Conservation (phyloP, 768 basidiomycete genomes). For the Rickenella mellea region DNA sequence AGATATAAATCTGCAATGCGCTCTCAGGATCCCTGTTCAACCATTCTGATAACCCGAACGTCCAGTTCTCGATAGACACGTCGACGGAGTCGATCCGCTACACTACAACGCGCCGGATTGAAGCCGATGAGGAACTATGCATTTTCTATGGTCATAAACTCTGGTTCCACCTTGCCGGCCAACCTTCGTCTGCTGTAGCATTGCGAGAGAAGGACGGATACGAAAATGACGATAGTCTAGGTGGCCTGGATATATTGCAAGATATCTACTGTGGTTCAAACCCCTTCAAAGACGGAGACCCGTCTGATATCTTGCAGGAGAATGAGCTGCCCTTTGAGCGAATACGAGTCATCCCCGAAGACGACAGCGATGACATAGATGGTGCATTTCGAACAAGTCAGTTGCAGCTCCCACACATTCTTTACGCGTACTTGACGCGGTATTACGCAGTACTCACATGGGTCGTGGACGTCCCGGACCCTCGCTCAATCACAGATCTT, state of each 20-base stretch:
- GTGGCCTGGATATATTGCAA: slow-evolving; percentile 25
- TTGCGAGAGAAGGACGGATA: slow-evolving; percentile 3
- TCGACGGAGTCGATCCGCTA: slow-evolving; percentile 53
- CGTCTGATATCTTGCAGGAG: slow-evolving; percentile 42
- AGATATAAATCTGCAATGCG: not conserved
- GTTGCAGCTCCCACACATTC: too few species aligned
- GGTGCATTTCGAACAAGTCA: slow-evolving; percentile 48
- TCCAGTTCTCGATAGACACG: slow-evolving; percentile 50
- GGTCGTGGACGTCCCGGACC: slow-evolving; percentile 67
- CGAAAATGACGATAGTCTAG: slow-evolving; percentile 35
- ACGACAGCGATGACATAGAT: slow-evolving; percentile 51
- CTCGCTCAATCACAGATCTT: slow-evolving; percentile 45
- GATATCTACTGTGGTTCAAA: slow-evolving; percentile 13
- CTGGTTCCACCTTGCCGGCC: slow-evolving; percentile 47
- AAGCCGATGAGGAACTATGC: slow-evolving; percentile 62
- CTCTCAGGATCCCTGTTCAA: slow-evolving; percentile 71
- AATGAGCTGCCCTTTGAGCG: slow-evolving; percentile 57
- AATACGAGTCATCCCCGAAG: slow-evolving; percentile 46
- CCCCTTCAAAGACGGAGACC: slow-evolving; percentile 24
- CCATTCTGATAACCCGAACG: slow-evolving; percentile 61
- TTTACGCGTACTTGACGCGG: too few species aligned
- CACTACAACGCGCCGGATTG: slow-evolving; percentile 41
- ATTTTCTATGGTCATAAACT: slow-evolving; percentile 68
- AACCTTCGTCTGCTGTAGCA: not conserved
- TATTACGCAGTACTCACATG: slow-evolving; percentile 51